A percentile compares a stretch with the other conserved stretches of the same genome.
phyloP scores from a whole-genome alignment of 129 eudicot species.

The Centrapalus pauciflorus region DNA sequence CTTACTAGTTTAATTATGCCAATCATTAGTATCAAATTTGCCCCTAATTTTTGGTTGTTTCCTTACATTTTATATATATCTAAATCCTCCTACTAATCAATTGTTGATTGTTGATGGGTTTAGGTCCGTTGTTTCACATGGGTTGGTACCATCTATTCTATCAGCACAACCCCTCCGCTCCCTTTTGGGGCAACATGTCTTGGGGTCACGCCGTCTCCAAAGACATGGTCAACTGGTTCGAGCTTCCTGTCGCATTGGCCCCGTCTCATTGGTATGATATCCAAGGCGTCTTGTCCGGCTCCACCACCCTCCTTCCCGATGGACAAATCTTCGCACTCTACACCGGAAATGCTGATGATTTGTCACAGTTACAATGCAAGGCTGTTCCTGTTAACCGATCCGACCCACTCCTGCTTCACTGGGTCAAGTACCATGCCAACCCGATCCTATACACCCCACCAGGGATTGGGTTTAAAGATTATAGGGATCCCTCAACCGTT shows the following conservation, averaged over 20 bases:
- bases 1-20: too few relatives aligned
- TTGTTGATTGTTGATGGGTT: too few relatives aligned
- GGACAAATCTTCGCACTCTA: constrained; percentile 70
- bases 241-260: constrained; percentile 63
- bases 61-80: too few relatives aligned
- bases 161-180: constrained; percentile 73
- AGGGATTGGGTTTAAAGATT: constrained; percentile 57
- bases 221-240: constrained; percentile 68
- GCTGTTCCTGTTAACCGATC: constrained; percentile 74
- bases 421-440: constrained; percentile 71
- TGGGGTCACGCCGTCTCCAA: constrained; percentile 91
- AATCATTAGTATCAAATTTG: too few relatives aligned
- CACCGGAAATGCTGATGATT: constrained; percentile 55
- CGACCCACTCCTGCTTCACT: constrained; percentile 81
- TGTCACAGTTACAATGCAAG: constrained; percentile 61
- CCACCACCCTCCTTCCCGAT: constrained; percentile 72
- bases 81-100: too few relatives aligned
- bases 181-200: constrained; percentile 87
- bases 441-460: constrained; percentile 80
- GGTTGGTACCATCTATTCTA: constrained; percentile 93
- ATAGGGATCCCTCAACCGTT: constrained; percentile 86
- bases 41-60: too few relatives aligned
- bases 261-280: constrained; percentile 73
- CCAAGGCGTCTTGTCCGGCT: constrained; percentile 83
- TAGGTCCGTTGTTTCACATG: constrained; percentile 79